Evolutionary conservation across 1,284 basidiomycete species (phyloP).

Genomic region (Anthracocystis walkeri): DNA sequence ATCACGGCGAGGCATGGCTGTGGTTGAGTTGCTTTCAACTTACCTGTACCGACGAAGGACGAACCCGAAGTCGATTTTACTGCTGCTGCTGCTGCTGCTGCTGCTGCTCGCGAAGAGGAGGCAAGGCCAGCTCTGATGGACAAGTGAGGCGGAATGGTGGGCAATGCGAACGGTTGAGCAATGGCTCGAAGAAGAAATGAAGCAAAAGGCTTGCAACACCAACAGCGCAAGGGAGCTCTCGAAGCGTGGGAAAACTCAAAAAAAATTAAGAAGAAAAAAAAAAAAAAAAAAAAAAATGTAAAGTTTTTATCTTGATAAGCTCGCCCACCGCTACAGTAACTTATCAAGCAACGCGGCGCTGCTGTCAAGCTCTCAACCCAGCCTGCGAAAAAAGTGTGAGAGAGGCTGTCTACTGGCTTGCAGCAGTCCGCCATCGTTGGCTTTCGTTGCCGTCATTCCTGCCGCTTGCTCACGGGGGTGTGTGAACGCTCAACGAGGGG

Average conservation of each 20-base stretch:
- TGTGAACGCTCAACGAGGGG: too few species aligned
- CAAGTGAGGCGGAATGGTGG: slow-evolving; percentile 37
- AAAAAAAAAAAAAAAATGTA: background rate
- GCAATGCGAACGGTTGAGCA: slow-evolving; percentile 9
- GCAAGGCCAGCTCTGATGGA: slow-evolving; percentile 27
- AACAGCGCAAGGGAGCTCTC: background rate
- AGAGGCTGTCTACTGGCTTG: too few species aligned
- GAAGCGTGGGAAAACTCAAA: slow-evolving; percentile 2
- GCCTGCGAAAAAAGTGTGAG: too few species aligned
- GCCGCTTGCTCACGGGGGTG: too few species aligned
- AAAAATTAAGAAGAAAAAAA: background rate
- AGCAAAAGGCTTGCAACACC: slow-evolving; percentile 2
- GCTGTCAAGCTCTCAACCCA: too few species aligned
- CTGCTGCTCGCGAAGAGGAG: slow-evolving; percentile 39
- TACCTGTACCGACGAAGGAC: slow-evolving; percentile 29
- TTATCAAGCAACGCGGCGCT: too few species aligned
- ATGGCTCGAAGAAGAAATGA: slow-evolving; percentile 8
- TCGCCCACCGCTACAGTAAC: too few species aligned
- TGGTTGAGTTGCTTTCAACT: slow-evolving; percentile 12
- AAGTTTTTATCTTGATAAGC: background rate
- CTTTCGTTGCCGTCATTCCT: too few species aligned
- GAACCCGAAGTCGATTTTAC: background rate
- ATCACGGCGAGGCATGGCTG: slow-evolving; percentile 9
- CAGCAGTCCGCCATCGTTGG: too few species aligned
- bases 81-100: slow-evolving; percentile 24